These are phyloP conservation scores for Lentinus brumalis DNA, from an alignment of 768 basidiomycete species.

Conservation along the genomic window DNA sequence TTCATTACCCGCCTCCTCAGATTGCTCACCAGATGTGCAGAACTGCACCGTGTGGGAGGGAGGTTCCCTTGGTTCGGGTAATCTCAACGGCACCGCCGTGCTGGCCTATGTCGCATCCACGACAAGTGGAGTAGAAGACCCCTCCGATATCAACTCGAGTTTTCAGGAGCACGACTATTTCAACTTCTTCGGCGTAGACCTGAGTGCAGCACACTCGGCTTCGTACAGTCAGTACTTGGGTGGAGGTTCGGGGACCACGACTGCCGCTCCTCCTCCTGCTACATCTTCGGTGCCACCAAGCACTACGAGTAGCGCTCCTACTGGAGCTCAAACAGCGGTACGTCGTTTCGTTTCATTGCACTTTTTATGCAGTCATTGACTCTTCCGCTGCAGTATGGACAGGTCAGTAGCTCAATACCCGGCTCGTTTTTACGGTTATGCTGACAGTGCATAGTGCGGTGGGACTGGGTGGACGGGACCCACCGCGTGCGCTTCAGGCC, in stretches of 20 bases:
- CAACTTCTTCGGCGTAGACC: slow-evolving; percentile 31
- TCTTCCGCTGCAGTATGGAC: slow-evolving; percentile 21
- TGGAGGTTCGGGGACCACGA: slow-evolving; percentile 9
- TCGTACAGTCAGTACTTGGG: slow-evolving; percentile 24
- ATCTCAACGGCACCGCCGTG: slow-evolving; percentile 26
- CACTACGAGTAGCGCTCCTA: slow-evolving; percentile 11
- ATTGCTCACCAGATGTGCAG: slow-evolving; percentile 2
- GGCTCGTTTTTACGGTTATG: neutral
- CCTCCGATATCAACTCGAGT: slow-evolving; percentile 28
- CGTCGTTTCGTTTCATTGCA: neutral
- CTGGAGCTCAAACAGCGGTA: slow-evolving; percentile 23
- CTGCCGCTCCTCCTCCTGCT: slow-evolving; percentile 1
- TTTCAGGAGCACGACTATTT: slow-evolving; percentile 32
- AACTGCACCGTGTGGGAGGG: slow-evolving; percentile 33
- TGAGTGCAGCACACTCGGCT: slow-evolving; percentile 26
- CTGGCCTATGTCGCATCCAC: slow-evolving; percentile 30
- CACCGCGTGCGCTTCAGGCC: slow-evolving; percentile 22
- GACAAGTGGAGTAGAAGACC: slow-evolving; percentile 25
- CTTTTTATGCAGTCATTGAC: neutral
- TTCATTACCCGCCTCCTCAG: no score
- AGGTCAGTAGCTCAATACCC: slow-evolving; percentile 9
- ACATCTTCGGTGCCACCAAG: slow-evolving; percentile 10
- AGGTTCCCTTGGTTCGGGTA: slow-evolving; percentile 30
- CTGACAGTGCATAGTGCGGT: slow-evolving; percentile 16
- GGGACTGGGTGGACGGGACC: slow-evolving; percentile 25